Conservation (phyloP, 352 stramenopile genomes). For the Blastocystis sp. region DNA sequence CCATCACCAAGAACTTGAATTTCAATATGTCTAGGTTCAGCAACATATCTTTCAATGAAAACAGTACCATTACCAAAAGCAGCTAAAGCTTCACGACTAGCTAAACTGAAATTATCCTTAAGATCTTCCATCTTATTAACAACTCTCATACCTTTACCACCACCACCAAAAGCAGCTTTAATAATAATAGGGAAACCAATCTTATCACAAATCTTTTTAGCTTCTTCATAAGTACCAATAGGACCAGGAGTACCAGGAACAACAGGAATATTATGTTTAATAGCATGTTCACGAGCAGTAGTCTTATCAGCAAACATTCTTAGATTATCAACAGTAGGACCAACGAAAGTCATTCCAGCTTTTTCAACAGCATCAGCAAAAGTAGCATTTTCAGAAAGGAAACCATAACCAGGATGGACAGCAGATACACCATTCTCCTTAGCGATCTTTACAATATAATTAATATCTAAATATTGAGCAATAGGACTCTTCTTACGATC, state of each 20-base stretch:
- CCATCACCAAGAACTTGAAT: slow-evolving; percentile 84
- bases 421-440: slow-evolving; percentile 70
- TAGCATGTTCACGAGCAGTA: slow-evolving; percentile 59
- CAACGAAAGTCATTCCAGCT: slow-evolving; percentile 76
- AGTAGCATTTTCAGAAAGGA: slow-evolving; percentile 77
- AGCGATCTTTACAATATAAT: slow-evolving; percentile 71
- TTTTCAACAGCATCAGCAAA: slow-evolving; percentile 72
- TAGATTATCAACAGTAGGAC: slow-evolving; percentile 73
- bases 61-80: slow-evolving; percentile 77
- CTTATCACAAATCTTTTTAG: slow-evolving; percentile 64
- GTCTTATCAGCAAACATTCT: slow-evolving; percentile 66
- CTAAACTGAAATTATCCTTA: slow-evolving; percentile 61
- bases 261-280: slow-evolving; percentile 62
- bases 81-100: slow-evolving; percentile 54
- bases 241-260: slow-evolving; percentile 58
- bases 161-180: slow-evolving; percentile 85
- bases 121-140: slow-evolving; percentile 60
- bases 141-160: slow-evolving; percentile 82
- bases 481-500: slow-evolving; percentile 67
- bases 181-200: slow-evolving; percentile 75
- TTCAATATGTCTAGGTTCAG: slow-evolving; percentile 81
- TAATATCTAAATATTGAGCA: slow-evolving; percentile 78
- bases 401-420: slow-evolving; percentile 88
- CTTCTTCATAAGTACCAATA: slow-evolving; percentile 63
- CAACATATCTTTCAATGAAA: slow-evolving; percentile 83